Evolutionary conservation across 2,329 filamentous ascomycete species (phyloP).

Genomic region (Aspergillus glaucus): DNA sequence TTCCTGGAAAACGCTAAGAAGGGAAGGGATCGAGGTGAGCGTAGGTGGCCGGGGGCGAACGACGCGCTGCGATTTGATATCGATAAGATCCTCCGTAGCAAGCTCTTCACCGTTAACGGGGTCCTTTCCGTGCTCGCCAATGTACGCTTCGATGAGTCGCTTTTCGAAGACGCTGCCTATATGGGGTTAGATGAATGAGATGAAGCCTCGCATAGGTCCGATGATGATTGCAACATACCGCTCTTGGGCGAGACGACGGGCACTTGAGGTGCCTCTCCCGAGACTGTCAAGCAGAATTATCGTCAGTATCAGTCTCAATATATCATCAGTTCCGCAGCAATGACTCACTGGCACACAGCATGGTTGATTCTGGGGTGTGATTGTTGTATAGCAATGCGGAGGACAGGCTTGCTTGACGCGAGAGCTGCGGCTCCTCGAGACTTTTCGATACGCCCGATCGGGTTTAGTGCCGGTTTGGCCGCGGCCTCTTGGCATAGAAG

Average conservation of each 20-base stretch:
- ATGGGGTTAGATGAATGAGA: slow-evolving; percentile 22
- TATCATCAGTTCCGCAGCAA: slow-evolving; percentile 5
- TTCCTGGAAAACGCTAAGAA: slow-evolving; percentile 92
- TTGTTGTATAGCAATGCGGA: slow-evolving; percentile 17
- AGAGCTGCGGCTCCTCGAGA: slow-evolving; percentile 30
- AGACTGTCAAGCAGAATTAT: slow-evolving; percentile 55
- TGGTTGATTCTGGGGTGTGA: slow-evolving; percentile 29
- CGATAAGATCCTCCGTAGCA: slow-evolving; percentile 74
- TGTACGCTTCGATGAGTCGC: slow-evolving; percentile 89
- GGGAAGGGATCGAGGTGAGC: slow-evolving; percentile 89
- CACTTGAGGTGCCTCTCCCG: slow-evolving; percentile 90
- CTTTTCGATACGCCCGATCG: slow-evolving; percentile 28
- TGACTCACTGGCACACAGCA: slow-evolving; percentile 60
- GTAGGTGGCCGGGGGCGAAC: slow-evolving; percentile 87
- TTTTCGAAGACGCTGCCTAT: slow-evolving; percentile 87
- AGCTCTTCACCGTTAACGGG: slow-evolving; percentile 84
- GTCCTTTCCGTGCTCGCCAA: slow-evolving; percentile 87
- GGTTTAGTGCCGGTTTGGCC: slow-evolving; percentile 25
- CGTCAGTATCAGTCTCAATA: slow-evolving; percentile 12
- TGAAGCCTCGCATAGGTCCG: slow-evolving; percentile 7
- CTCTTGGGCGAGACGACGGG: slow-evolving; percentile 94
- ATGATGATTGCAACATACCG: slow-evolving; percentile 50
- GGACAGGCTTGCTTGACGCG: slow-evolving; percentile 19
- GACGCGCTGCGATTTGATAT: slow-evolving; percentile 74
- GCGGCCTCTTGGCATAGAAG: not conserved